phyloP scores from a whole-genome alignment of 306 rosid species.

The Fragaria ananassa region DNA sequence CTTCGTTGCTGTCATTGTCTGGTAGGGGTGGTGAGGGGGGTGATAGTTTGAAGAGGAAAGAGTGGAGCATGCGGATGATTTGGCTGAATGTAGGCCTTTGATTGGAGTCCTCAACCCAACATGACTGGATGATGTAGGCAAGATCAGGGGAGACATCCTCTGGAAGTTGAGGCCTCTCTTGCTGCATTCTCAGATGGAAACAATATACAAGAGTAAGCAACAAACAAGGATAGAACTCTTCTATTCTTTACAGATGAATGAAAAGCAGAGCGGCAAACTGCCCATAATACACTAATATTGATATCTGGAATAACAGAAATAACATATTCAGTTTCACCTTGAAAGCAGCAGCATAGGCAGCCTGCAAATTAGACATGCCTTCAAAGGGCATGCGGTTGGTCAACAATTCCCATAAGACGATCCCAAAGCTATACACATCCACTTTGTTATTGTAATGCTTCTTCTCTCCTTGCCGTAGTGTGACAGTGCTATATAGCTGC shows the following conservation, averaged over 20 bases:
- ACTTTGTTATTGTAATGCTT: constrained; percentile 97
- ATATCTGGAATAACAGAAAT: constrained; percentile 9
- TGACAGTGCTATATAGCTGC: constrained; percentile 96
- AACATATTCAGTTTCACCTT: constrained; percentile 50
- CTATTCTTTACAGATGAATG: not conserved
- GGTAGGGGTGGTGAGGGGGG: constrained; percentile 49
- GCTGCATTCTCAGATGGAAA: constrained; percentile 65
- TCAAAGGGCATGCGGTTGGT: constrained; percentile 99
- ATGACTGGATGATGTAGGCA: constrained; percentile 76
- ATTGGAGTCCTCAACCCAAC: constrained; percentile 95
- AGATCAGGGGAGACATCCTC: constrained; percentile 74
- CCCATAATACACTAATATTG: constrained; percentile 1
- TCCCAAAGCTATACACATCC: constrained; percentile 97
- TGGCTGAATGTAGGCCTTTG: constrained; percentile 83
- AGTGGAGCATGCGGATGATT: constrained; percentile 81
- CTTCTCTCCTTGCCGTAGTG: constrained; percentile 95
- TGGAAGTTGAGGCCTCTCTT: constrained; percentile 78
- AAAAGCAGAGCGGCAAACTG: constrained; percentile 3
- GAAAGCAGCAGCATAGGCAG: constrained; percentile 98
- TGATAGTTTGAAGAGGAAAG: constrained; percentile 58
- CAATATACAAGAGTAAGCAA: constrained; percentile 2
- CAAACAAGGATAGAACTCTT: not conserved
- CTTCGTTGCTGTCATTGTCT: constrained; percentile 43
- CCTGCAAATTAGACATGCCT: constrained; percentile 99
- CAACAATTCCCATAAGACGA: constrained; percentile 92